A percentile compares a stretch with the other conserved stretches of the same genome.
Evolutionary conservation across 2,329 filamentous ascomycete species (phyloP).

Genomic region (Aulographum hederae): DNA sequence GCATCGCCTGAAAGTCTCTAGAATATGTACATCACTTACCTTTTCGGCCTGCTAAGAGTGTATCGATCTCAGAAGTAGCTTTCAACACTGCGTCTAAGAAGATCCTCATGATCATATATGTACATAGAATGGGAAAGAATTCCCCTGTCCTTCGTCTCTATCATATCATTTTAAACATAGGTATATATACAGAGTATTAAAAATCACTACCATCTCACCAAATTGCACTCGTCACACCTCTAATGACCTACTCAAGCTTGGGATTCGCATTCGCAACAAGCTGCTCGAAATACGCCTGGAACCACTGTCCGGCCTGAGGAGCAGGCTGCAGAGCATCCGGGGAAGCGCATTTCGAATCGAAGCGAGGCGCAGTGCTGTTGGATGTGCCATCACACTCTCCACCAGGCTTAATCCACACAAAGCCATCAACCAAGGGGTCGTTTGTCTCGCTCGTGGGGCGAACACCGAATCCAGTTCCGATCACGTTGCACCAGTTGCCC

Average conservation of each 20-base stretch:
- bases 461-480: conserved; percentile 43
- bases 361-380: conserved; percentile 24
- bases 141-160: too few relatives aligned
- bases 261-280: conserved; percentile 17
- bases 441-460: conserved; percentile 45
- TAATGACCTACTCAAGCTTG: conserved; percentile 5
- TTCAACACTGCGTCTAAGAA: too few relatives aligned
- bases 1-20: too few relatives aligned
- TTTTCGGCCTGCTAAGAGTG: too few relatives aligned
- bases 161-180: too few relatives aligned
- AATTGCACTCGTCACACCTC: too few relatives aligned
- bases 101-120: too few relatives aligned
- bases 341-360: conserved; percentile 36
- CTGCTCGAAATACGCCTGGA: conserved; percentile 27
- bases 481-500: conserved; percentile 53
- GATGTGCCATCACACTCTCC: conserved; percentile 32
- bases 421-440: conserved; percentile 40
- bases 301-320: conserved; percentile 53
- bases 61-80: too few relatives aligned
- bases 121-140: too few relatives aligned
- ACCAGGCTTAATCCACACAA: conserved; percentile 56
- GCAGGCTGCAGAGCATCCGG: conserved; percentile 40
- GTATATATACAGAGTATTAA: too few relatives aligned
- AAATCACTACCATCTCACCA: too few relatives aligned
- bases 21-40: too few relatives aligned